These are phyloP conservation scores for Phytophthora kernoviae DNA, from an alignment of 352 stramenopile species.

Conservation along the genomic window DNA sequence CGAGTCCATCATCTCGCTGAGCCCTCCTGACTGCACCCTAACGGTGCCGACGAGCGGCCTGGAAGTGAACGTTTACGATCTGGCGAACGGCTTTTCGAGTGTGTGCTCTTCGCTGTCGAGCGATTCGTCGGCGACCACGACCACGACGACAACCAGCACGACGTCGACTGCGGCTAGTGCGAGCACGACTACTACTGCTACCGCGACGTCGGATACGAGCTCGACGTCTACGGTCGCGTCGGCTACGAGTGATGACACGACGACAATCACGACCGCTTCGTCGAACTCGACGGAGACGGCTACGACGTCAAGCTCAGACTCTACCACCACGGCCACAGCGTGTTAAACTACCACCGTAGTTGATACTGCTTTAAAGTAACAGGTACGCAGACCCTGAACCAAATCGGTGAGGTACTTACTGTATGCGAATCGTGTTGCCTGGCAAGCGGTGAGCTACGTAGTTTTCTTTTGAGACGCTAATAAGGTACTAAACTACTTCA, in stretches of 20 bases:
- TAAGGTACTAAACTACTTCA: too few species aligned
- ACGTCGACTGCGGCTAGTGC: slow-evolving; percentile 2
- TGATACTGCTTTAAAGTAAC: too few species aligned
- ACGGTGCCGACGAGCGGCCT: slow-evolving; percentile 30
- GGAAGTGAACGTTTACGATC: slow-evolving; percentile 21
- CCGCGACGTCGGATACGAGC: not conserved
- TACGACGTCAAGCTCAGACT: not conserved
- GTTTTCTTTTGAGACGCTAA: too few species aligned
- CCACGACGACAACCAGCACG: not conserved
- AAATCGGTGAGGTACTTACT: too few species aligned
- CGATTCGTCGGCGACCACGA: slow-evolving; percentile 16
- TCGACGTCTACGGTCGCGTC: not conserved
- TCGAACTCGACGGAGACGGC: slow-evolving; percentile 8
- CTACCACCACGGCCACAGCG: too few species aligned
- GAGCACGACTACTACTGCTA: slow-evolving; percentile 3
- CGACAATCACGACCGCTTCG: not conserved
- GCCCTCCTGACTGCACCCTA: slow-evolving; percentile 33
- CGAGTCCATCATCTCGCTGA: too few species aligned
- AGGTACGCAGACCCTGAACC: too few species aligned
- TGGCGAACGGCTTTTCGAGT: slow-evolving; percentile 22
- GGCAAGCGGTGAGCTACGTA: too few species aligned
- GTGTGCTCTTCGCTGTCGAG: slow-evolving; percentile 18
- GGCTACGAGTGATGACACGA: not conserved
- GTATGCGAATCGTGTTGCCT: too few species aligned
- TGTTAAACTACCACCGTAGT: too few species aligned